Base-by-base conservation (phyloP, 192 early-diverging fungal species). In the Pecoramyces ruminantium region DNA sequence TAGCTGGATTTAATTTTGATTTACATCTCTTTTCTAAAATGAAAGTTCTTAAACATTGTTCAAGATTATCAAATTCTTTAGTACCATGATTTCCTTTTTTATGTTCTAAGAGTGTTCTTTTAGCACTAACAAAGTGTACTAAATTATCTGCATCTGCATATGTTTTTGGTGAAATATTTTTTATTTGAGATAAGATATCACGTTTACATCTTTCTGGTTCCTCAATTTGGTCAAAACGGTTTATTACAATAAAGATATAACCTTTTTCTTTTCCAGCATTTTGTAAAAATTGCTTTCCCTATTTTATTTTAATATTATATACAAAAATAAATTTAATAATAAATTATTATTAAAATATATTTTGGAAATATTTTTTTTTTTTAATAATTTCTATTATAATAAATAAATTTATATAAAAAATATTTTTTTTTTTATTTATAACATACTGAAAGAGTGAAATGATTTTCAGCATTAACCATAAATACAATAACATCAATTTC, bases 401-500 rank as follows among this genome's bases (percentile, higher is more conserved):
- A 25, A 78, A 29, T 13, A 11, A 78, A 79, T 39, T 51, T 77
- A 79, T 81, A 83, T 78, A 38, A 79, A 27, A n/a, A 13, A 81
- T 17, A 86, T 89, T 88, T n/a, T n/a, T n/a, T n/a, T n/a, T n/a
- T n/a, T n/a, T n/a, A n/a, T n/a, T n/a, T n/a, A n/a, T n/a, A n/a
- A n/a, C n/a, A n/a, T 87, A 93, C 93, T 42, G 96, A 97, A 42
- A 99, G 90, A 5, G 97, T 99, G 85, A 99, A 98, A 86, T 99
- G 97, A 86, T 99, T 99, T 86, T 98, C 97, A 18, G 97, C 96
- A 85, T 95, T 96, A 79, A 99, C 97, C 27, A 99, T 95, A 90
- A 99, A 99, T 4, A 99, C 94, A 81, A n/a, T n/a, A n/a, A n/a
- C n/a, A n/a, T n/a, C n/a, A n/a, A n/a, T n/a, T n/a, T n/a, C n/a